Percentiles rank a stretch among this genome's conserved stretches.
These are phyloP conservation scores for Rossbeevera mucosa DNA, from an alignment of 768 basidiomycete genomes.

Conservation along the genomic window DNA sequence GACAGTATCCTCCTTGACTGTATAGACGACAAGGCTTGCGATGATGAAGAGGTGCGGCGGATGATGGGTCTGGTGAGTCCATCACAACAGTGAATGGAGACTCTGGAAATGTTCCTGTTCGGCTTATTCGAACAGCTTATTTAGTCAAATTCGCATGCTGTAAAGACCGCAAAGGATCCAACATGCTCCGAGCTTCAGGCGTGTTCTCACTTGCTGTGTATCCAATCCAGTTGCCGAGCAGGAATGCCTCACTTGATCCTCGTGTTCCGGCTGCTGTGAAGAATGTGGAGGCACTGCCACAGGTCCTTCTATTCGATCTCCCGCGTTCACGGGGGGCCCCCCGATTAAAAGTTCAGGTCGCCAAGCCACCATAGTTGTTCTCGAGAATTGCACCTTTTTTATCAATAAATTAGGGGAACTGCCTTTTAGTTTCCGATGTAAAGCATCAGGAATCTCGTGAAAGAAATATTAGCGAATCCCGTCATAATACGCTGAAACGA, in stretches of 20 bases:
- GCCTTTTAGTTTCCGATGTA: too few relatives aligned
- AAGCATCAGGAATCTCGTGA: too few relatives aligned
- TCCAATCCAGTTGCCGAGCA: background rate
- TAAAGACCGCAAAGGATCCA: background rate
- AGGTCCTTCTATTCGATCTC: too few relatives aligned
- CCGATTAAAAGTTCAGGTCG: too few relatives aligned
- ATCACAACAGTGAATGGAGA: constrained; percentile 2
- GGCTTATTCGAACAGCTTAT: constrained; percentile 2
- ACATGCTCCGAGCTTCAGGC: background rate
- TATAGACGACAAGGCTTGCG: constrained; percentile 20
- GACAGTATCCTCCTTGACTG: constrained; percentile 22
- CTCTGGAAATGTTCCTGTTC: background rate
- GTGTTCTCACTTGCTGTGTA: background rate
- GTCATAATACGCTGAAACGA: background rate
- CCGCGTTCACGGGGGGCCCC: too few relatives aligned
- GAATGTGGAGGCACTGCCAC: too few relatives aligned
- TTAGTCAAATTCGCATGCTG: background rate
- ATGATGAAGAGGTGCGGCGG: background rate
- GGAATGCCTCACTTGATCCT: background rate
- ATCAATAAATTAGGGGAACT: too few relatives aligned
- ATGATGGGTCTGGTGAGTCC: background rate
- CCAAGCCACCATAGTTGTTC: too few relatives aligned
- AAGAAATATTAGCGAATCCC: too few relatives aligned
- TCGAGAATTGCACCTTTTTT: too few relatives aligned
- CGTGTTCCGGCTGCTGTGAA: background rate